Base-by-base conservation (phyloP, 352 stramenopile genomes). In the Phytophthora citricola region DNA sequence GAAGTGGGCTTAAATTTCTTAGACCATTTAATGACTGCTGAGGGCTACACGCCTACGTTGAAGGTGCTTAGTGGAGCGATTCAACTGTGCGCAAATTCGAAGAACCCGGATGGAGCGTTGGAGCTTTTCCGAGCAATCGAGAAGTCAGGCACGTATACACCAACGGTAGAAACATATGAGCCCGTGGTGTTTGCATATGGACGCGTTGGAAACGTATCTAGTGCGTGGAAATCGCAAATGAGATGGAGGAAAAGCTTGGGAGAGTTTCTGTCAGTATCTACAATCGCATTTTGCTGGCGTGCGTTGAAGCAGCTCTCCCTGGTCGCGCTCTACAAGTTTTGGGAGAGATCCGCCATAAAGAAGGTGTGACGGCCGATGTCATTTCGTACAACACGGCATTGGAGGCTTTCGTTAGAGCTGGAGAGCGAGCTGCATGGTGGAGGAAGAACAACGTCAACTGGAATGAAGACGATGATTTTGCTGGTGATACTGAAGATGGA, bases 311-410 rank as follows among this genome's bases (percentile, higher is more conserved):
- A 29, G 71, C 50, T n/a, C 57, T 66, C 7, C 71, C 78, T 34
- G 51, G 73, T 26, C 67, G 58, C 29, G 83, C 81, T 2, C 38
- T 92, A 10, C 63, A 84, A 29, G 52, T 88, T 2, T 38, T 91
- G 15, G 26, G 49, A 12, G 71, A 81, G 48, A 82, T 91, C 38
- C 48, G 69, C 7, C 22, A 62, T 10, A 61, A 78, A 36, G 43
- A 58, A 22, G 63, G 61, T 7, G 31, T 83, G 17, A 24, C 43
- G 15, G 76, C 72, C 5, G 70, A 90, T 46, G n/a, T 77, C 0
- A 58, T 78, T 58, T 85, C 79, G 14, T 94, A 83, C 58, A 88
- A 92, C 43, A 83, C 71, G 15, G 64, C 83, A 5, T 36, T 94
- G 2, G 79, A 79, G 61, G 73, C 81, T 40, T 81, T 91, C 39